Base-by-base conservation (phyloP, 1,139 yeast species). In the Protomyces arabidopsidicola region DNA sequence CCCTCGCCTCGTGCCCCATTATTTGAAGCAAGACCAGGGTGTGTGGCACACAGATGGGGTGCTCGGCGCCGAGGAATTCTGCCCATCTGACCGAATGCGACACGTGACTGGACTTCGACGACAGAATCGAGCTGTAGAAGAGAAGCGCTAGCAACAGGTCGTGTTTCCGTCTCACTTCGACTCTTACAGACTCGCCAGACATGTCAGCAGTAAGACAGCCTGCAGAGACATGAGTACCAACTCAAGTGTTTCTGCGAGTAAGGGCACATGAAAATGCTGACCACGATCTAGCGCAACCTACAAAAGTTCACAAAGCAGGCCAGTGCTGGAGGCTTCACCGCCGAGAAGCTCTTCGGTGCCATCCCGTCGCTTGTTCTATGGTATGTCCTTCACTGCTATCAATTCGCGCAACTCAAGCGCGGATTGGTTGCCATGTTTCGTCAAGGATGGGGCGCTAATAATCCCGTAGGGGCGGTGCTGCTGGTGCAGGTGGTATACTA, bases 271-370 rank as follows among this genome's bases (percentile, higher is more conserved):
- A 27, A 24, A 27, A 12, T 9, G 42, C 42, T 36, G 42, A 36
- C 42, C 42, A 36, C 42, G 42, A 36, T 36, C 14, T 27, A 55
- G 60, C 55, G 62, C 42, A 58, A 58, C 22, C 20, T 58, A 52
- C 62, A 58, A 50, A 58, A 58, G 35, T 58, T 58, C 42, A 58
- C 56, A 35, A 58, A 58, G 45, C 62, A 58, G 20, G 48, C 42
- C 34, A 48, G 39, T 52, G 62, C 62, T 27, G 54, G 45, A 27
- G 62, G 62, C n/a, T 58, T 45, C 56, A 58, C 62, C 9, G 52
- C 62, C 35, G 62, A 58, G 27, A 58, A 58, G 56, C 18, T 58
- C 34, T 38, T 58, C 22, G 56, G 62, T 16, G 56, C 50, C 8
- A 34, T 48, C 31, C 53, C 62, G 6, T 58, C 62, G n/a, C 45